Percentiles rank a stretch among this genome's conserved stretches.
These are phyloP conservation scores for Kwoniella heveanensis DNA, from an alignment of 768 basidiomycete species.

Conservation along the genomic window DNA sequence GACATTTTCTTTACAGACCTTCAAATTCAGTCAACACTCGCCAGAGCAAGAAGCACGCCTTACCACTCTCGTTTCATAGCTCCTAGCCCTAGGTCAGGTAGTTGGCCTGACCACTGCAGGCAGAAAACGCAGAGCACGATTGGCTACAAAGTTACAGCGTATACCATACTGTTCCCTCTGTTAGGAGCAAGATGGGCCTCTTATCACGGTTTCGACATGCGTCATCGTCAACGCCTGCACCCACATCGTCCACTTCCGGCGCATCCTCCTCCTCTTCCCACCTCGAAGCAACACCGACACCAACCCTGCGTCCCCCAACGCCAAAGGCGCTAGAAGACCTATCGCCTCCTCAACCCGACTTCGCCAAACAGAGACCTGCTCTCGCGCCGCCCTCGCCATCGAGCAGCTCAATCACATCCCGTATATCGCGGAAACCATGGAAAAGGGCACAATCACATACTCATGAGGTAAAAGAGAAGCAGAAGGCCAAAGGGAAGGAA, in stretches of 20 bases:
- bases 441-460: constrained; percentile 2
- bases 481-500: constrained; percentile 16
- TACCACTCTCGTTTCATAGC: too few species aligned
- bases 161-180: too few species aligned
- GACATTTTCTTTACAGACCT: too few species aligned
- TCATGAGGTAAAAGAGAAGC: constrained; percentile 6
- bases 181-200: constrained; percentile 18
- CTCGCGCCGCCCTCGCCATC: constrained; percentile 15
- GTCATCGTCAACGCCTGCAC: constrained; percentile 2
- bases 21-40: too few species aligned
- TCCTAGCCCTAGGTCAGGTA: too few species aligned
- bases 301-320: constrained; percentile 9
- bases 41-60: too few species aligned
- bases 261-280: neutral
- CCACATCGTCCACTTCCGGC: constrained; percentile 3
- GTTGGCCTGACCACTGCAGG: too few species aligned
- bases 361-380: constrained; percentile 18
- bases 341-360: neutral
- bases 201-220: constrained; percentile 15
- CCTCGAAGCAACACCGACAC: constrained; percentile 1
- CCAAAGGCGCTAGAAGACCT: neutral
- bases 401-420: constrained; percentile 13
- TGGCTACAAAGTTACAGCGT: too few species aligned
- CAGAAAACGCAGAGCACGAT: too few species aligned
- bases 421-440: constrained; percentile 8